Base-by-base conservation (phyloP, 306 rosid species). In the Cicer judaicum region DNA sequence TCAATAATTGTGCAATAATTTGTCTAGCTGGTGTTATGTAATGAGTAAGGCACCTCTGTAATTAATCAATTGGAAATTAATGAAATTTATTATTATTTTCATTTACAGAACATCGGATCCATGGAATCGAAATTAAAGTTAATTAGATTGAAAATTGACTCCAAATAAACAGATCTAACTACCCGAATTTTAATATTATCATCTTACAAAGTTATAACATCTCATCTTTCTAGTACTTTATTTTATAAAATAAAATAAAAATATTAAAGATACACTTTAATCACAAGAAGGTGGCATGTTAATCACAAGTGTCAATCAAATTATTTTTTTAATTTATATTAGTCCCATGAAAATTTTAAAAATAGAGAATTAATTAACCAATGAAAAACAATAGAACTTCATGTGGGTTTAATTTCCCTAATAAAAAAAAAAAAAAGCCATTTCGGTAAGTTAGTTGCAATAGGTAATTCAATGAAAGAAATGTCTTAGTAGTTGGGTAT, bases 401-500 rank as follows among this genome's bases (percentile, higher is more conserved):
- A 18, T 36, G 80, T 80, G 64, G 68, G 73, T 46, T 81, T 53
- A 61, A 40, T 81, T 62, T 52, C 68, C 68, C 24, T 34, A 15
- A 8, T 2, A 19, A 19, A 21, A 21, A 1, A 48, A 38, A 47
- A 34, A 75, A 38, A 10, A 14, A 40, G 16, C 64, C 44, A 56
- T 46, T 78, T 80, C 39, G 68, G 81, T 70, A 78, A 78, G 88
- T 92, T 85, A 68, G 90, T 85, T 85, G 89, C 34, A 74, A 84
- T 78, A 71, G 78, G 84, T 67, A 63, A 74, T 83, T 86, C 74
- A 54, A 76, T 61, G 72, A 81, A 77, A 74, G 84, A 84, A 82
- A 76, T 70, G 78, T 73, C 68, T 80, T 67, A 82, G 81, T 88
- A 75, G 84, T 82, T 84, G 89, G 87, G 80, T 75, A 81, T 85